Conservation (phyloP, 805 yeast species). For the Spathaspora gorwiae region DNA sequence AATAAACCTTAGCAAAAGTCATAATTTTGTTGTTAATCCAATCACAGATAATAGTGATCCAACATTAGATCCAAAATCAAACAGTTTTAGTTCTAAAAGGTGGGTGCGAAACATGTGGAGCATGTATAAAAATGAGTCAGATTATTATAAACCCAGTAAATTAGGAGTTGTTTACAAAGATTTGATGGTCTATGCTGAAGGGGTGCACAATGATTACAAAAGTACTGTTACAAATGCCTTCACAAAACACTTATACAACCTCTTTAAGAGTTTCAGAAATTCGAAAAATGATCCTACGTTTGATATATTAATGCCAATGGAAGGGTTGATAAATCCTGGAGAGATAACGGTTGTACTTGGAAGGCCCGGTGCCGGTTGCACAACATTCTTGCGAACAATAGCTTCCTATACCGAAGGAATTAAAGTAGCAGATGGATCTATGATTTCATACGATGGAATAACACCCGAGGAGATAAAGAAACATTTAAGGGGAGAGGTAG, state of each 20-base stretch:
- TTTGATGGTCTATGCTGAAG: slow-evolving; percentile 51
- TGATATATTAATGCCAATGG: slow-evolving; percentile 62
- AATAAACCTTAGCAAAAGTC: not conserved
- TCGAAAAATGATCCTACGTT: slow-evolving; percentile 19
- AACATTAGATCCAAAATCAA: slow-evolving; percentile 50
- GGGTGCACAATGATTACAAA: slow-evolving; percentile 60
- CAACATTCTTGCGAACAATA: slow-evolving; percentile 60
- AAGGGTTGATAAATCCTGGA: slow-evolving; percentile 58
- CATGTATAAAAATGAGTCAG: slow-evolving; percentile 46
- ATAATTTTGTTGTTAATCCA: slow-evolving; percentile 4
- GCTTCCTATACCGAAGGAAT: slow-evolving; percentile 65
- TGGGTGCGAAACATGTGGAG: slow-evolving; percentile 61
- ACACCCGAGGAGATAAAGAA: slow-evolving; percentile 44
- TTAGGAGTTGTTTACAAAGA: slow-evolving; percentile 53
- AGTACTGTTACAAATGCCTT: slow-evolving; percentile 43
- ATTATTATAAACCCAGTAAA: slow-evolving; percentile 53
- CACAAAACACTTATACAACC: slow-evolving; percentile 5
- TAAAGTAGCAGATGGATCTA: slow-evolving; percentile 42
- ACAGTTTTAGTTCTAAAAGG: slow-evolving; percentile 46
- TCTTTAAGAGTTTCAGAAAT: not conserved
- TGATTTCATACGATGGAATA: slow-evolving; percentile 53
- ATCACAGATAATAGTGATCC: slow-evolving; percentile 23
- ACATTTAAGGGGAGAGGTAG: slow-evolving; percentile 64
- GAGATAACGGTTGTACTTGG: slow-evolving; percentile 69
- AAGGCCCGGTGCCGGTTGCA: slow-evolving; percentile 80